Base-by-base conservation (phyloP, 2,329 filamentous ascomycete species). In the Exophiala aquamarina region DNA sequence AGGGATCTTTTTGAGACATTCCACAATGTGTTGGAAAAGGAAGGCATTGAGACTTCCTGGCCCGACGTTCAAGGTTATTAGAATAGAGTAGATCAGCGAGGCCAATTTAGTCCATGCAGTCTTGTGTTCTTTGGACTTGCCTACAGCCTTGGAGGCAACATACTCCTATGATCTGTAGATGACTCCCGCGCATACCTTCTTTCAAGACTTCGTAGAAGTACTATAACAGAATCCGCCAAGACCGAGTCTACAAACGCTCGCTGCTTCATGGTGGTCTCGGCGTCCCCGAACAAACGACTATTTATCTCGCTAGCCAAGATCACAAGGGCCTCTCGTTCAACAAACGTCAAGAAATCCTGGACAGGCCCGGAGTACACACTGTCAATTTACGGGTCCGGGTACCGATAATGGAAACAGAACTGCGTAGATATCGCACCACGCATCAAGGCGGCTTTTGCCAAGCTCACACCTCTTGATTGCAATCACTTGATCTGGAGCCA, bases 351-450 rank as follows among this genome's bases (percentile, higher is more conserved):
- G 23, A 44, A 44, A 28, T 44, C 26, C 8, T 44, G 18, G 4
- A 44, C 28, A 15, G 28, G 23, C 8, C 23, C 41, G 10, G 18
- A 28, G 3, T 21, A 14, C 31, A 21, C 20, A 11, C 35, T n/a
- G 14, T 43, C 44, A n/a, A 44, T 32, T 23, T 44, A 49, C 13
- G 45, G 45, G 13, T 34, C 31, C n/a, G 13, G 18, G 38, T 2
- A 45, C 45, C 4, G 33, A 21, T 13, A 35, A 18, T 20, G 47
- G 39, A 19, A 52, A 52, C 15, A 52, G 32, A 21, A 45, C 45
- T 6, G 20, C 21, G 28, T 42, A 52, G 10, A 52, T 49, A 4
- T 44, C 40, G 41, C 33, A 45, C 49, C 49, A 52, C 14, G 35
- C 31, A 20, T 49, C 40, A 8, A 20, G n/a, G 6, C 28, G 45